These are phyloP conservation scores for Aristolochia fimbriata DNA, from an alignment of 164 flowering plant genomes.

Conservation along the genomic window DNA sequence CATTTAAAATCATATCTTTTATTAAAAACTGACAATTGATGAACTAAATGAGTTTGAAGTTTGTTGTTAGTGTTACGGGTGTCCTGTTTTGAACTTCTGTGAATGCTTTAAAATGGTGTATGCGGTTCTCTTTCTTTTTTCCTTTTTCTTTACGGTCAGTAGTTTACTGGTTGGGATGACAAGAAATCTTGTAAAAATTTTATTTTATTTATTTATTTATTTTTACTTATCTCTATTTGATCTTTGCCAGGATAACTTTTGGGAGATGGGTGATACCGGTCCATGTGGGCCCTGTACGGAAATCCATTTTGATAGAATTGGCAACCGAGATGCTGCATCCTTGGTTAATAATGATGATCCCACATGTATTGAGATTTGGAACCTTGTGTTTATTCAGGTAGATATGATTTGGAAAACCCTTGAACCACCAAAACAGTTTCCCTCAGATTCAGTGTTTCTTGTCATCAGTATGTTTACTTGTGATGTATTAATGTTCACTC, in stretches of 20 bases:
- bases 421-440: not conserved
- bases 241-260: conserved; percentile 71
- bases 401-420: too few species aligned
- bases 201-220: too few species aligned
- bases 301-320: conserved; percentile 91
- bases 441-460: not conserved
- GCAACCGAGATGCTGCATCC: conserved; percentile 70
- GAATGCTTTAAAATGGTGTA: too few species aligned
- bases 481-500: too few species aligned
- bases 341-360: conserved; percentile 96
- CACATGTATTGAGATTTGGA: conserved; percentile 98
- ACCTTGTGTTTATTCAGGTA: conserved; percentile 97
- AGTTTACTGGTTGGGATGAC: too few species aligned
- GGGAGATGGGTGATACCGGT: conserved; percentile 99
- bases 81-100: too few species aligned
- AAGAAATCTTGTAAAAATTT: too few species aligned
- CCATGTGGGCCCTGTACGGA: conserved; percentile 99
- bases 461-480: not conserved
- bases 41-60: too few species aligned
- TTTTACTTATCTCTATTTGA: not conserved
- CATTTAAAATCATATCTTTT: too few species aligned
- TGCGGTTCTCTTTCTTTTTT: not conserved
- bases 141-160: not conserved
- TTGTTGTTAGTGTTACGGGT: too few species aligned
- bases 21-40: too few species aligned